phyloP scores from a whole-genome alignment of 768 basidiomycete species.

The Galerina sulciceps region DNA sequence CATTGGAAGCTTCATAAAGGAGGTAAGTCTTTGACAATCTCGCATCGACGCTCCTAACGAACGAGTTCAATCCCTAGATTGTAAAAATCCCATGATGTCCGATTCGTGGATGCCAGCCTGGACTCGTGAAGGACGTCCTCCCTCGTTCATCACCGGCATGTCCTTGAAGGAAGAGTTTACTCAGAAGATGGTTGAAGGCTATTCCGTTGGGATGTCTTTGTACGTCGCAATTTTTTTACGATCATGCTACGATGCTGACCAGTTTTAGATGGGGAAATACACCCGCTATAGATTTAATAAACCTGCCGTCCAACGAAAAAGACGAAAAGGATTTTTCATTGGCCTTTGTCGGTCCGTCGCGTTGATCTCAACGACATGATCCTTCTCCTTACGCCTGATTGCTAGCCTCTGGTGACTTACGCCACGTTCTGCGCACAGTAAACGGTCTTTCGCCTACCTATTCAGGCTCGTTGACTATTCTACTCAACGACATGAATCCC shows the following conservation, averaged over 20 bases:
- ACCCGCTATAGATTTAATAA: conserved; percentile 32
- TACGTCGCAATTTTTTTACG: conserved; percentile 7
- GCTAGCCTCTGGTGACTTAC: conserved; percentile 53
- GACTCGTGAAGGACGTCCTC: conserved; percentile 21
- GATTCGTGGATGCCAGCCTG: conserved; percentile 27
- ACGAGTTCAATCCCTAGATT: conserved; percentile 20
- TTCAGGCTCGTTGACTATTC: conserved; percentile 39
- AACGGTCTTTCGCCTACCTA: conserved; percentile 46
- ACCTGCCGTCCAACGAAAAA: conserved; percentile 30
- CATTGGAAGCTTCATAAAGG: conserved; percentile 46
- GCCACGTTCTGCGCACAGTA: conserved; percentile 45
- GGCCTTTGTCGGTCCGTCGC: conserved; percentile 27
- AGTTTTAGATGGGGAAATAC: conserved; percentile 35
- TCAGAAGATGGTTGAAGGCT: conserved; percentile 4
- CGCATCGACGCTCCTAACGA: not conserved
- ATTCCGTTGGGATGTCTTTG: conserved; percentile 23
- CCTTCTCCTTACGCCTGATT: not conserved
- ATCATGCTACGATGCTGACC: not conserved
- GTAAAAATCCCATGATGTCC: conserved; percentile 25
- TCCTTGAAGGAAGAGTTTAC: conserved; percentile 1
- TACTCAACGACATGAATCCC: conserved; percentile 45
- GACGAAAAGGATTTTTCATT: conserved; percentile 27
- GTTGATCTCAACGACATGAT: not conserved
- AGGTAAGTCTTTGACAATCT: conserved; percentile 23
- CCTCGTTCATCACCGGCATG: conserved; percentile 18